Base-by-base conservation (phyloP, 106 monocot species). In the Vanilla planifolia region DNA sequence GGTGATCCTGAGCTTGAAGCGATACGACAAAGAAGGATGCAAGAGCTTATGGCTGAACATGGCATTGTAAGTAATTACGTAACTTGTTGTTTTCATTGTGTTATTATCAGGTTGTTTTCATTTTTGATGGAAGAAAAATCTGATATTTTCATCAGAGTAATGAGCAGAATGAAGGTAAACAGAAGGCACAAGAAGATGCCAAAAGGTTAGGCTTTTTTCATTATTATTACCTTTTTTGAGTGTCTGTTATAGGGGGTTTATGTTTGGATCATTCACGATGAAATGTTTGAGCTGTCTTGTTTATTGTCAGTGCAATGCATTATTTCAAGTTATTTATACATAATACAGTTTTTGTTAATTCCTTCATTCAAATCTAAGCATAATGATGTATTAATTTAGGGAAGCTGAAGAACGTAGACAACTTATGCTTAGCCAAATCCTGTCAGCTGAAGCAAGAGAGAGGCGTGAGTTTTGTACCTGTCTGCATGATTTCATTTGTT, bases 341-440 rank as follows among this genome's bases (percentile, higher is more conserved):
- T 2, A 2, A 57, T 57, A 36, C 19, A 30, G n/a, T 30, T 28
- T 53, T 53, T n/a, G n/a, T 5, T 53, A 50, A 50, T 24, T 17
- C 16, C 0, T 53, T 53, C 32, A 6, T 48, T 16, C 16, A 29
- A n/a, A n/a, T 16, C 28, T 32, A 53, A 30, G 8, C 14, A 15
- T 30, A 8, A 3, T 28, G 28, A 30, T 53, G 3, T 32, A 28
- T 5, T 61, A 8, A 44, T 57, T 22, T 67, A 96, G 95, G 79
- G 90, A 96, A 69, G 90, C 95, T 47, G 95, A 96, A 45, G 95
- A 96, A 42, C 62, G 76, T 20, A 83, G 95, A 51, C 95, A 96
- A 48, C 40, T 96, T 53, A 90, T 96, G 86, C 90, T 96, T 74
- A 87, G 70, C 64, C 95, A 96, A 68, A 90, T 96, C 42, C 67